Evolutionary conservation across 352 stramenopile genomes (phyloP).

Genomic region (Lagenidium sp.): DNA sequence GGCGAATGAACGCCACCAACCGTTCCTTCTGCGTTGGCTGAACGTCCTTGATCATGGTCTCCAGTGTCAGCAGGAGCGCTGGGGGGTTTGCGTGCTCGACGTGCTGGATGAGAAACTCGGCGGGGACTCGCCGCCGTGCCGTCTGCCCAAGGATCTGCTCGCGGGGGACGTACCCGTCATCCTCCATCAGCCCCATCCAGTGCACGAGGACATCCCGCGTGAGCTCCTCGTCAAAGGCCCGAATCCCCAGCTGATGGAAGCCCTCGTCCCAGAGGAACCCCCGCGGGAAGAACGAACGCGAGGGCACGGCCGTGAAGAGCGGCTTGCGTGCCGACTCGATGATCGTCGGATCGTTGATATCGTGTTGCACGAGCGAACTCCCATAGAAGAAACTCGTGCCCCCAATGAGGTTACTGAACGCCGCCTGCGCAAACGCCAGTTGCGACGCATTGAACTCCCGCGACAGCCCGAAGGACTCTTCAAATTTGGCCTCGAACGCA

Average conservation of each 20-base stretch:
- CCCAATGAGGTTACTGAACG: conserved; percentile 87
- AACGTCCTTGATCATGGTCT: conserved; percentile 52
- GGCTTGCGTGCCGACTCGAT: conserved; percentile 30
- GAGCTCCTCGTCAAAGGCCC: conserved; percentile 61
- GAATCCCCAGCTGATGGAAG: conserved; percentile 89
- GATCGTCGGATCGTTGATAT: conserved; percentile 22
- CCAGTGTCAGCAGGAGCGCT: conserved; percentile 78
- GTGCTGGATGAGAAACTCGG: conserved; percentile 88
- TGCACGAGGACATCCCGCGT: conserved; percentile 76
- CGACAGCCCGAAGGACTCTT: conserved; percentile 36
- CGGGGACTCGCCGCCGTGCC: conserved; percentile 68
- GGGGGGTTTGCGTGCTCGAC: conserved; percentile 89
- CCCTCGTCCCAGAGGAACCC: conserved; percentile 94
- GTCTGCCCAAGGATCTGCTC: conserved; percentile 84
- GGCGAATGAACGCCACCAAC: conserved; percentile 21
- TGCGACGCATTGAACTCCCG: conserved; percentile 37
- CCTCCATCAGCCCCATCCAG: conserved; percentile 85
- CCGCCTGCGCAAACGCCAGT: conserved; percentile 69
- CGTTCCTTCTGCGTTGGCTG: neutral
- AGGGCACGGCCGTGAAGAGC: conserved; percentile 88
- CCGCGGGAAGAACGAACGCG: conserved; percentile 89
- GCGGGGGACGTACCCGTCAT: conserved; percentile 87
- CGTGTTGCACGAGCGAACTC: conserved; percentile 59
- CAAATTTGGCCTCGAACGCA: conserved; percentile 52
- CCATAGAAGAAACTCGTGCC: conserved; percentile 89